Conservation (phyloP, 441 rosid species). For the Rhodomyrtus psidioides region DNA sequence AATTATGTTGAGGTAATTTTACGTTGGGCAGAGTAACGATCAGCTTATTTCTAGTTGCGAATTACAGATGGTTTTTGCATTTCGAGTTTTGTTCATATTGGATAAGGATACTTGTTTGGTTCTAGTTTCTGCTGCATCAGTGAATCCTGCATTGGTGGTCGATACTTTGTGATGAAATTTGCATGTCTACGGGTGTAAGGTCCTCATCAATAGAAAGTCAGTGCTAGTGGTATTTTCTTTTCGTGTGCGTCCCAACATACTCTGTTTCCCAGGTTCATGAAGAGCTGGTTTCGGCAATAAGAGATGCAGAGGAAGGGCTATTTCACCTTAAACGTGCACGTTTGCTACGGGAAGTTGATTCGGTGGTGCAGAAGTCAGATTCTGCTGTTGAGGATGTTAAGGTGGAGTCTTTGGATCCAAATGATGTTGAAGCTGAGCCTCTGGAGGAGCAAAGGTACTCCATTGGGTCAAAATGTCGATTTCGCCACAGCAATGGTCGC, state of each 20-base stretch:
- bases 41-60: background rate
- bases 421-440: constrained; percentile 37
- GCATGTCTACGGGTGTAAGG: background rate
- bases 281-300: constrained; percentile 61
- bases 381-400: constrained; percentile 26
- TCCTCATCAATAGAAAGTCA: background rate
- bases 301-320: constrained; percentile 80
- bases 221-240: background rate
- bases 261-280: constrained; percentile 47
- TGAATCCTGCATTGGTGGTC: background rate
- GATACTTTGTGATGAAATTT: background rate
- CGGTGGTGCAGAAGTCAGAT: constrained; percentile 18
- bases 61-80: background rate
- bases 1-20: background rate
- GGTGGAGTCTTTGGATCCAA: constrained; percentile 37
- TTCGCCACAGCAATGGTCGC: constrained; percentile 65
- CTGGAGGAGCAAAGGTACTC: constrained; percentile 32
- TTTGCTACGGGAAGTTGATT: constrained; percentile 65
- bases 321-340: constrained; percentile 74
- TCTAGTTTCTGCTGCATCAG: background rate
- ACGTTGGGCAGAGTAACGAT: background rate
- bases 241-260: background rate
- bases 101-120: background rate
- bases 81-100: background rate
- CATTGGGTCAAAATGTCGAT: constrained; percentile 72